Base-by-base conservation (phyloP, 1,284 basidiomycete species). In the Kalmanozyma brasiliensis region DNA sequence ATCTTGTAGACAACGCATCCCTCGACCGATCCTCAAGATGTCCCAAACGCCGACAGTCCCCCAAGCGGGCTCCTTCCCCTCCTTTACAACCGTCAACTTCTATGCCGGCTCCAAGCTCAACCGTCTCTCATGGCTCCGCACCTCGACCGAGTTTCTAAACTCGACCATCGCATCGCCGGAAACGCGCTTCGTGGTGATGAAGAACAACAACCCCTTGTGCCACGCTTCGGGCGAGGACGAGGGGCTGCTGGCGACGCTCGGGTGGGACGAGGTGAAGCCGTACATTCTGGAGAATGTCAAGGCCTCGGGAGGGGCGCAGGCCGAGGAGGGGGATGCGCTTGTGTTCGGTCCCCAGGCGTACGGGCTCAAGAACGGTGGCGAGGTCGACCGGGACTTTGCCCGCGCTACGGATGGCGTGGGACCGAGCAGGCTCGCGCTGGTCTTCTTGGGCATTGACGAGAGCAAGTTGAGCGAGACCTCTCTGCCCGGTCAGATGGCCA, bases 41-140 rank as follows among this genome's bases (percentile, higher is more conserved):
- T 36, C 64, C 2, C 26, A 16, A 22, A 23, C 49, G 1, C 40
- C 33, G 5, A 11, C 26, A 20, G 16, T 17, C 29, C 55, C 19
- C 14, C 38, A 34, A 19, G 46, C 56, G n/a, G 57, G 48, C 5
- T 24, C 26, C 13, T 70, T 65, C 29, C 61, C 61, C 4, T 64
- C 60, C 13, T 70, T 70, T 26, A 49, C 48, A 26, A 71, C 74
- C n/a, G 69, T 76, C 58, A 80, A 80, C 53, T 80, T 77, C 33
- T 81, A 74, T 41, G 72, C 73, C 8, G 79, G 79, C 11, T 49
- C 48, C 44, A 61, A 65, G 46, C 72, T 82, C 36, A 77, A 78
- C 34, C 74, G 80, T 23, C 73, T 78, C 17, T 80, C 78, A 6
- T 82, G 80, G 80, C 55, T 82, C 19, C 70, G 82, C 8, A 76